Conservation (phyloP, 768 basidiomycete species). For the Trametes coccinea region DNA sequence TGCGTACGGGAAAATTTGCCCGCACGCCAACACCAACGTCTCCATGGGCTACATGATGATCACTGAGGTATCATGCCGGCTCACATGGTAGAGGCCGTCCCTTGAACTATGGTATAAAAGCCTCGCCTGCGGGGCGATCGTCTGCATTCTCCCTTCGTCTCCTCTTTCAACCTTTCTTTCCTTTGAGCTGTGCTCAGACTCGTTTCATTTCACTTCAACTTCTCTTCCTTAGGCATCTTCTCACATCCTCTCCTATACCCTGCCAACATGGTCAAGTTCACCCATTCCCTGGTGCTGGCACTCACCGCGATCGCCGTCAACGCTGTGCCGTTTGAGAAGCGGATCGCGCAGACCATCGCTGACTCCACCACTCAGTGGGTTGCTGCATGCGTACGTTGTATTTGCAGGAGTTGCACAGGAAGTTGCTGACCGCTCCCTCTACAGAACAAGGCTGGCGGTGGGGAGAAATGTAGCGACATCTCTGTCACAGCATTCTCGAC, state of each 20-base stretch:
- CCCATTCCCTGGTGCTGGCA: slow-evolving; percentile 34
- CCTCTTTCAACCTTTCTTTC: slow-evolving; percentile 1
- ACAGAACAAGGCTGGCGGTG: slow-evolving; percentile 58
- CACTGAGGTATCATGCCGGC: no score
- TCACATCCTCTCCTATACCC: neutral
- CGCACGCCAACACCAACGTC: neutral
- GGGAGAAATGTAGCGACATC: slow-evolving; percentile 53
- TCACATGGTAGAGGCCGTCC: no score
- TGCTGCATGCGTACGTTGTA: slow-evolving; percentile 48
- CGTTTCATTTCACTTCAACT: neutral
- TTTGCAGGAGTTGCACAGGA: no score
- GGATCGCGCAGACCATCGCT: slow-evolving; percentile 49
- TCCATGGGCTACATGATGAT: neutral
- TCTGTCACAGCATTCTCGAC: slow-evolving; percentile 56
- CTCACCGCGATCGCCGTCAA: slow-evolving; percentile 31
- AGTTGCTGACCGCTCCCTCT: neutral
- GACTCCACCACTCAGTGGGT: slow-evolving; percentile 52
- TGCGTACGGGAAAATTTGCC: no score
- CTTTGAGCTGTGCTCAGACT: slow-evolving; percentile 7
- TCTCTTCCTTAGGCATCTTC: neutral
- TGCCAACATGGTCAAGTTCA: slow-evolving; percentile 33
- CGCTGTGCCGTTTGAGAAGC: slow-evolving; percentile 38
- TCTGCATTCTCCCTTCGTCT: slow-evolving; percentile 7
- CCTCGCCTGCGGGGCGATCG: no score
- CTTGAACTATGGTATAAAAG: no score